These are phyloP conservation scores for Penicillium sp. DNA, from an alignment of 2,329 filamentous ascomycete species.

Conservation along the genomic window DNA sequence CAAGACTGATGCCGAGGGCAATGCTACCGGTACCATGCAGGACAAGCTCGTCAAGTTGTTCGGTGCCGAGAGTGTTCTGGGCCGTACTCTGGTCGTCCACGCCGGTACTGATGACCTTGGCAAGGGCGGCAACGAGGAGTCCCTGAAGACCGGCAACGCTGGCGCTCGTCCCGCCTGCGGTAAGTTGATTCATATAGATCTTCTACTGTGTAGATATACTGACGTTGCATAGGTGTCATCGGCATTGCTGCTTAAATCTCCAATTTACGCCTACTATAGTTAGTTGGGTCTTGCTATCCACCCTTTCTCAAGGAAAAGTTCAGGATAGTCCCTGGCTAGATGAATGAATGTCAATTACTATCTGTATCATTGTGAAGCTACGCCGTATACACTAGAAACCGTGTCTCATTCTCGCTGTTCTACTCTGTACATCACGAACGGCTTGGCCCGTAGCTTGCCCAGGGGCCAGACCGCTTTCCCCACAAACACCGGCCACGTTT, in stretches of 20 bases:
- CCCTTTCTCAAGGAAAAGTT: constrained; percentile 19
- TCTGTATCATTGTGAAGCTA: background rate
- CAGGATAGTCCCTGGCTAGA: constrained; percentile 19
- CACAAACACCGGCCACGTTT: constrained; percentile 32
- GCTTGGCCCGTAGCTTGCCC: constrained; percentile 1
- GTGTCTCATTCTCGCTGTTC: background rate
- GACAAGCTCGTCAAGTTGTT: constrained; percentile 94
- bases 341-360: constrained; percentile 17
- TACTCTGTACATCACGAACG: no score
- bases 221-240: constrained; percentile 63
- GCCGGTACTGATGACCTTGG: constrained; percentile 94
- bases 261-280: constrained; percentile 5
- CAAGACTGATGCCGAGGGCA: constrained; percentile 89
- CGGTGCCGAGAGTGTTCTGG: constrained; percentile 88
- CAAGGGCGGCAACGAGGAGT: constrained; percentile 86
- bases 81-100: constrained; percentile 93
- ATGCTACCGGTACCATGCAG: constrained; percentile 71
- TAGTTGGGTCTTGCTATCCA: constrained; percentile 15
- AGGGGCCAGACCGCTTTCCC: constrained; percentile 29
- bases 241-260: constrained; percentile 69
- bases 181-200: constrained; percentile 43
- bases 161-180: constrained; percentile 91
- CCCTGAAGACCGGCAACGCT: constrained; percentile 97
- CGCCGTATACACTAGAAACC: no score
- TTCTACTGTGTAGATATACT: constrained; percentile 8